A percentile compares a stretch with the other conserved stretches of the same genome.
Evolutionary conservation across 257 asterid species (phyloP).

Genomic region (Ophiorrhiza pumila): DNA sequence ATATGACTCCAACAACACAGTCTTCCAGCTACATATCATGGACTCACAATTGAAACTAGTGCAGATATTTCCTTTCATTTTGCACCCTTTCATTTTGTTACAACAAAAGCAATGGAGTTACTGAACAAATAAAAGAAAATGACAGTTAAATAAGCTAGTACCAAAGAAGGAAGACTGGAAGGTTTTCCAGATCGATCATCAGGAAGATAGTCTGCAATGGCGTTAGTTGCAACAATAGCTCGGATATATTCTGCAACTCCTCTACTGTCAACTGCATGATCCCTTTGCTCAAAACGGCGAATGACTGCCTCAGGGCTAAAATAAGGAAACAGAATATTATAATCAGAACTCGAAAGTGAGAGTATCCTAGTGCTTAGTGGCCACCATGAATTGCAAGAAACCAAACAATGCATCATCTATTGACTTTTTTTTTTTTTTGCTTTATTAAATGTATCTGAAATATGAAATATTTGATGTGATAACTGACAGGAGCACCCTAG

Average conservation of each 20-base stretch:
- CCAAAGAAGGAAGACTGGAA: slow-evolving; percentile 92
- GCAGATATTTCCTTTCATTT: not conserved
- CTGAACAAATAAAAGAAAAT: slow-evolving; percentile 5
- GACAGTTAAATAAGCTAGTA: slow-evolving; percentile 27
- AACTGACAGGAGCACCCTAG: not conserved
- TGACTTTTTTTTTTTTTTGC: not conserved
- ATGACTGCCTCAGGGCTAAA: slow-evolving; percentile 89
- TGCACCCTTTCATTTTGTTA: not conserved
- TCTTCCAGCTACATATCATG: not conserved
- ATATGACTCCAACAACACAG: not conserved
- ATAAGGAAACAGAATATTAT: slow-evolving; percentile 19
- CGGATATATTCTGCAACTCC: slow-evolving; percentile 88
- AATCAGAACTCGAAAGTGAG: slow-evolving; percentile 16
- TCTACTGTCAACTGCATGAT: slow-evolving; percentile 82
- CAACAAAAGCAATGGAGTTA: not conserved
- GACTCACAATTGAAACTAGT: not conserved
- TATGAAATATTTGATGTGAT: not conserved
- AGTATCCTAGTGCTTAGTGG: not conserved
- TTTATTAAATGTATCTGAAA: not conserved
- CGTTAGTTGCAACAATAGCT: slow-evolving; percentile 85
- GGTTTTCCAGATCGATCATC: slow-evolving; percentile 96
- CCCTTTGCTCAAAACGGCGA: slow-evolving; percentile 89
- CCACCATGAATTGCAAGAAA: not conserved
- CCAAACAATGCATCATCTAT: not conserved
- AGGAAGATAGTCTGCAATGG: slow-evolving; percentile 79